These are phyloP conservation scores for Tremella yokohamensis DNA, from an alignment of 768 basidiomycete genomes.

Conservation along the genomic window DNA sequence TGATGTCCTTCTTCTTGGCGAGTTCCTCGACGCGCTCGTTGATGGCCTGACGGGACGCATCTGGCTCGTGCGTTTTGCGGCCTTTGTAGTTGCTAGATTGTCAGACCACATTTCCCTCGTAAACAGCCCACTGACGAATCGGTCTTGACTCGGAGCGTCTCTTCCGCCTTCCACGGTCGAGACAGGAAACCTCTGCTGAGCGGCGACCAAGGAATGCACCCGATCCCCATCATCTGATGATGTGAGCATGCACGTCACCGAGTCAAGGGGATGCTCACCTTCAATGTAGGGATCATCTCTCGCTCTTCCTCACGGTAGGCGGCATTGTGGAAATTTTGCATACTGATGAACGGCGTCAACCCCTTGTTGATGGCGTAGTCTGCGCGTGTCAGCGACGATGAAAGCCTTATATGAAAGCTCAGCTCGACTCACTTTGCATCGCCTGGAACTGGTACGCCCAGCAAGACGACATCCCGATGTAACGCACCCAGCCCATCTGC, in stretches of 20 bases:
- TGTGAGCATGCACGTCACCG: too few relatives aligned
- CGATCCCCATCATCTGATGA: slow-evolving; percentile 55
- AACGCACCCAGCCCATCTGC: slow-evolving; percentile 62
- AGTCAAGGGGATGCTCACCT: slow-evolving; percentile 4
- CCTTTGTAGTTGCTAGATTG: slow-evolving; percentile 4
- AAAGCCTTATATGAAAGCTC: not conserved
- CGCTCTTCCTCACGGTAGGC: slow-evolving; percentile 58
- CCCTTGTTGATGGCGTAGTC: slow-evolving; percentile 64
- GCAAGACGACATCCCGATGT: slow-evolving; percentile 49
- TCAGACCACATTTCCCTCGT: too few relatives aligned
- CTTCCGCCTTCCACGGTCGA: slow-evolving; percentile 5
- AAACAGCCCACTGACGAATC: too few relatives aligned
- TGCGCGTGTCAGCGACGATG: not conserved
- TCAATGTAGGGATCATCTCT: slow-evolving; percentile 45
- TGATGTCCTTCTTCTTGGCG: slow-evolving; percentile 52
- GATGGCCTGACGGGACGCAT: slow-evolving; percentile 50
- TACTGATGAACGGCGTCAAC: slow-evolving; percentile 63
- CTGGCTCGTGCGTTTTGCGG: slow-evolving; percentile 11
- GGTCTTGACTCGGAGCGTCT: not conserved
- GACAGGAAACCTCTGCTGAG: slow-evolving; percentile 41
- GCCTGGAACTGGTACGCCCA: slow-evolving; percentile 51
- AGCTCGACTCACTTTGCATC: slow-evolving; percentile 41
- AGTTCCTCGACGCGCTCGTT: slow-evolving; percentile 54
- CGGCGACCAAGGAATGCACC: slow-evolving; percentile 60
- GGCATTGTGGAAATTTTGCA: slow-evolving; percentile 67